A percentile compares a stretch with the other conserved stretches of the same genome.
Conservation (phyloP, 2,329 filamentous ascomycete species). For the Emergomyces pasteurianus region DNA sequence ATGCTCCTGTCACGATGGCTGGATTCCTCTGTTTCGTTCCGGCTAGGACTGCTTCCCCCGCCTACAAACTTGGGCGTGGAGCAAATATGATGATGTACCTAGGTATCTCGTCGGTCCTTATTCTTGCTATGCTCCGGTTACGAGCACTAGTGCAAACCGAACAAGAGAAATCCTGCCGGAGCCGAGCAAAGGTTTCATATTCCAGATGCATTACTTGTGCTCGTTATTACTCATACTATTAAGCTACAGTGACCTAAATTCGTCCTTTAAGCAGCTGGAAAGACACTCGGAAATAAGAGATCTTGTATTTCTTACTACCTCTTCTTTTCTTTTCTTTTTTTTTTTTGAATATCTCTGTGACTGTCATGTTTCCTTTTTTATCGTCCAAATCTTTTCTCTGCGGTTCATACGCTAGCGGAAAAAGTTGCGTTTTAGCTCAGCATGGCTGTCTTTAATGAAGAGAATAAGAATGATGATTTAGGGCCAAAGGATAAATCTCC, state of each 20-base stretch:
- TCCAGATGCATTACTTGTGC: background rate
- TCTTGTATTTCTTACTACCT: background rate
- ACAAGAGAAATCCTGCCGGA: background rate
- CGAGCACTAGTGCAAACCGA: background rate
- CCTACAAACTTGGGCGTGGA: background rate
- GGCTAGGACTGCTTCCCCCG: background rate
- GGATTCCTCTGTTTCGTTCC: background rate
- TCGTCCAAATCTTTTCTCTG: background rate
- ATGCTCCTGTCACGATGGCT: background rate
- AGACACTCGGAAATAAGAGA: background rate
- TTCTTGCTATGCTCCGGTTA: background rate
- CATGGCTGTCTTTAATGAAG: background rate
- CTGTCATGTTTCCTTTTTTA: background rate
- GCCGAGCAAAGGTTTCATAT: background rate
- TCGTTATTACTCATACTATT: background rate
- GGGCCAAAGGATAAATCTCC: background rate
- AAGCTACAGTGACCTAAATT: background rate
- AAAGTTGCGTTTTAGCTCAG: background rate
- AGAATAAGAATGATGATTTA: background rate
- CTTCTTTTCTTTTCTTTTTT: background rate
- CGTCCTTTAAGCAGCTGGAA: background rate
- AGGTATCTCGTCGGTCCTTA: background rate
- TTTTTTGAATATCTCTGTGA: no score
- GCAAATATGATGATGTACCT: background rate
- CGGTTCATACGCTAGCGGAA: background rate